Base-by-base conservation (phyloP, 257 asterid genomes). In the Nicotiana obtusifolia region DNA sequence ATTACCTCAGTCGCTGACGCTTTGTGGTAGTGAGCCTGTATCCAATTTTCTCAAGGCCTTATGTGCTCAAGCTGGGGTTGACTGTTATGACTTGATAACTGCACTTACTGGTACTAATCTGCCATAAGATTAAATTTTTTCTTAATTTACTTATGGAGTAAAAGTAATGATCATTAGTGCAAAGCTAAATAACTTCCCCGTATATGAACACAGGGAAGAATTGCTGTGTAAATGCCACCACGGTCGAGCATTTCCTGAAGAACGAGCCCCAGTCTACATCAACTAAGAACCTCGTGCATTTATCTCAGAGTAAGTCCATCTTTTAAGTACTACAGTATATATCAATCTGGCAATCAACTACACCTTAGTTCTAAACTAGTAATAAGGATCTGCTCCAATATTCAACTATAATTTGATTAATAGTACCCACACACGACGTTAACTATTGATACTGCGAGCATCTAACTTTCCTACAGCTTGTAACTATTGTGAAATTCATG, bases 231-330 rank as follows among this genome's bases (percentile, higher is more conserved):
- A 93, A 91, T 78, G 30, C 87, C 41, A 92, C 99, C 2, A 90
- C 93, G 0, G 87, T 92, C 0, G 91, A 92, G 10, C 31, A 84
- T 56, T 92, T 90, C 79, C 82, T 92, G 84, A 83, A 84, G 85
- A 85, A 93, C 49, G 98, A 92, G 78, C 98, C 97, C 17, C 99
- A 95, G 54, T 85, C 98, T 1, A 93, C 99, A 54, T 84, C 98
- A 17, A 92, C 97, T 1, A 95, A 92, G 88, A 95, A 95, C 88
- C 87, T 92, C 16, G 90, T 93, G 67, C 99, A 95, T 75, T 28
- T 95, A 88, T 91, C 99, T 84, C 99, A 95, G 69, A 92, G 99
- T 95, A 88, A 92, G 95, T 86, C 4, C 16, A 0, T 20, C 3
- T n/a, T 5, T n/a, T 17, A 41, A 11, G 35, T 44, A 0, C 44